These are phyloP conservation scores for Termitomyces sp. DNA, from an alignment of 768 basidiomycete genomes.

Conservation along the genomic window DNA sequence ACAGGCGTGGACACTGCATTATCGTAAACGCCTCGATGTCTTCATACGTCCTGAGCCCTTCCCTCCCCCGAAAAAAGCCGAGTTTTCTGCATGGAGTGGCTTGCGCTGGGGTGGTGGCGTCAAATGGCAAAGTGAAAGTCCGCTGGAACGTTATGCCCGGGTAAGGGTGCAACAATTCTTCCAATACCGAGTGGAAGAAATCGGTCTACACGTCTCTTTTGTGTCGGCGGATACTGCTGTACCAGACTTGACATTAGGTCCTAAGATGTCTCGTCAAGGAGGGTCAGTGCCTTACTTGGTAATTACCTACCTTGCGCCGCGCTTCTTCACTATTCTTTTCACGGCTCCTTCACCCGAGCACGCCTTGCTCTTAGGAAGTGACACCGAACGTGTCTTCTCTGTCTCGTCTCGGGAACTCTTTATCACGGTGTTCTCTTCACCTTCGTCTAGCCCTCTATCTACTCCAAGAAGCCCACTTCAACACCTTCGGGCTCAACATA, in stretches of 20 bases:
- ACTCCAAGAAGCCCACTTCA: not conserved
- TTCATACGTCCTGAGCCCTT: slow-evolving; percentile 59
- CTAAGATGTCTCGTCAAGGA: not conserved
- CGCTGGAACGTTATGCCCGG: not conserved
- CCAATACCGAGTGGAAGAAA: slow-evolving; percentile 1
- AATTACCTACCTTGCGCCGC: slow-evolving; percentile 1
- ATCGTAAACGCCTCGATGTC: slow-evolving; percentile 53
- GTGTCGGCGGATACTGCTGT: not conserved
- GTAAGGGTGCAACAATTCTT: not conserved
- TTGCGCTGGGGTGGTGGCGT: not conserved
- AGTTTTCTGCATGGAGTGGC: slow-evolving; percentile 24
- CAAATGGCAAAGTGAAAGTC: not conserved
- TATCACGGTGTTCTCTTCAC: not conserved
- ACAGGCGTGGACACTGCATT: slow-evolving; percentile 62
- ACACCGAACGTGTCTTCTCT: not conserved
- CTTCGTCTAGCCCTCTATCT: not conserved
- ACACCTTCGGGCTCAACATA: not conserved
- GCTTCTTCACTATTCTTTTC: not conserved
- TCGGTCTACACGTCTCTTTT: not conserved
- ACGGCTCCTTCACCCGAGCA: not conserved
- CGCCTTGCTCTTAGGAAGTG: not conserved
- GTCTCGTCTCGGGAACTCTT: slow-evolving; percentile 1
- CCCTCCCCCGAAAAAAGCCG: slow-evolving; percentile 30
- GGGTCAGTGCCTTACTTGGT: not conserved
- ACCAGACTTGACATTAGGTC: not conserved